Percentiles rank a stretch among this genome's conserved stretches.
Evolutionary conservation across 768 basidiomycete species (phyloP).

Genomic region (Glaciozyma antarctica): DNA sequence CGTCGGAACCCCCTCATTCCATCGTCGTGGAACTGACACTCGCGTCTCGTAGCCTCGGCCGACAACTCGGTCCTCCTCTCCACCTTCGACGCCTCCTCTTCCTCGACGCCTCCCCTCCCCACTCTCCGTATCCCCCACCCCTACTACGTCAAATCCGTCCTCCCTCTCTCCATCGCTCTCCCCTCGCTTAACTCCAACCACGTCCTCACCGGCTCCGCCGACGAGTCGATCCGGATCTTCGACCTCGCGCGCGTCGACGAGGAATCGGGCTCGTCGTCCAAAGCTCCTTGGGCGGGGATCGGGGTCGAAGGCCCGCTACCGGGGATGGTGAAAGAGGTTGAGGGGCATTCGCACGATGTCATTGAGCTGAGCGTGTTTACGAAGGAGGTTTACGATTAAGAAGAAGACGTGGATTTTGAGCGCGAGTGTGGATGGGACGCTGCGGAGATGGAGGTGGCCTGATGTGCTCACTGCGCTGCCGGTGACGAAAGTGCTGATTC

Average conservation of each 20-base stretch:
- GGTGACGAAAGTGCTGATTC: conserved; percentile 35
- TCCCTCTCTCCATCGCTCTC: conserved; percentile 40
- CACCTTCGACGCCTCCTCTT: conserved; percentile 44
- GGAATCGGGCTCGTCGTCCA: not conserved
- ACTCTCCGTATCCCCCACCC: conserved; percentile 45
- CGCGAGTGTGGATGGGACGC: conserved; percentile 72
- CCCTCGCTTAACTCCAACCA: conserved; percentile 62
- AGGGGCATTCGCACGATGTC: conserved; percentile 87
- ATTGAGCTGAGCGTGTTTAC: conserved; percentile 60
- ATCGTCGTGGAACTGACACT: not conserved
- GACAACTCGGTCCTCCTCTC: conserved; percentile 70
- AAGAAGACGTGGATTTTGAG: conserved; percentile 74
- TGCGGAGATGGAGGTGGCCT: conserved; percentile 69
- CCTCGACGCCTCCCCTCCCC: conserved; percentile 26
- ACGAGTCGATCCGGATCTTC: conserved; percentile 70
- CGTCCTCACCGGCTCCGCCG: conserved; percentile 63
- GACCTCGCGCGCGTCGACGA: conserved; percentile 62
- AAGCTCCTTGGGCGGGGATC: not conserved
- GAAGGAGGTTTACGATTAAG: conserved; percentile 45
- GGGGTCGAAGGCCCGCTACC: conserved; percentile 1
- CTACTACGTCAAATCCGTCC: conserved; percentile 64
- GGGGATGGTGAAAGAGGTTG: conserved; percentile 55
- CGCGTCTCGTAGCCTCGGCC: conserved; percentile 56
- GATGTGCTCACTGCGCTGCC: conserved; percentile 44
- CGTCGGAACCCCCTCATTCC: conserved; percentile 18